A percentile compares a stretch with the other conserved stretches of the same genome.
These are phyloP conservation scores for Gracilaria gracilis DNA, from an alignment of 23 red algal species.

Conservation along the genomic window DNA sequence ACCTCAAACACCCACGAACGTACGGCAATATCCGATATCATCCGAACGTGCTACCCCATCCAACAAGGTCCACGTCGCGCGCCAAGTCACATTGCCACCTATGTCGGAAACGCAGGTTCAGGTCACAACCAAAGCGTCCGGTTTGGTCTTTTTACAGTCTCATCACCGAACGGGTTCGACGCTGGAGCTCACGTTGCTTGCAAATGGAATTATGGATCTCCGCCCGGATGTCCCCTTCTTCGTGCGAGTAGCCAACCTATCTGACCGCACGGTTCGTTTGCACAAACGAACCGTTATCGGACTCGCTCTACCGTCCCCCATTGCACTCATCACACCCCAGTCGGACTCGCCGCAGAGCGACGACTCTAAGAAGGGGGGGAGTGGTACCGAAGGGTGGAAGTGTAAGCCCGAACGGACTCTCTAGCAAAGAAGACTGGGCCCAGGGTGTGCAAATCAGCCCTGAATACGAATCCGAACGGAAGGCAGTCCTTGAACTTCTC, in stretches of 20 bases:
- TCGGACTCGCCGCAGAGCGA: not conserved
- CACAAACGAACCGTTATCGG: constrained; percentile 26
- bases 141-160: not conserved
- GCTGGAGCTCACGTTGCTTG: constrained; percentile 9
- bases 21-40: too few relatives aligned
- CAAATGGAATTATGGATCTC: constrained; percentile 45
- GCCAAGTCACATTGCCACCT: not conserved
- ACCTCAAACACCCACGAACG: not conserved
- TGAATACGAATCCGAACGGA: not conserved
- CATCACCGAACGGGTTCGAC: not conserved
- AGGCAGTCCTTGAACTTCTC: not conserved
- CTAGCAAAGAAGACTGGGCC: not conserved
- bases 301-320: not conserved
- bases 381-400: not conserved
- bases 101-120: not conserved
- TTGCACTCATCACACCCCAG: not conserved
- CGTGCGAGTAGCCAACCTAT: constrained; percentile 13
- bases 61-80: constrained; percentile 7
- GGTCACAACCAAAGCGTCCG: not conserved
- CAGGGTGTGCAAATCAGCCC: not conserved
- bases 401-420: too few relatives aligned
- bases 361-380: not conserved
- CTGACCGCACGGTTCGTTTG: not conserved
- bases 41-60: not conserved
- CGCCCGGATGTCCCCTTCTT: constrained; percentile 20